A percentile compares a stretch with the other conserved stretches of the same genome.
Conservation (phyloP, 1,139 yeast genomes). For the Tardiomyces blankii region DNA sequence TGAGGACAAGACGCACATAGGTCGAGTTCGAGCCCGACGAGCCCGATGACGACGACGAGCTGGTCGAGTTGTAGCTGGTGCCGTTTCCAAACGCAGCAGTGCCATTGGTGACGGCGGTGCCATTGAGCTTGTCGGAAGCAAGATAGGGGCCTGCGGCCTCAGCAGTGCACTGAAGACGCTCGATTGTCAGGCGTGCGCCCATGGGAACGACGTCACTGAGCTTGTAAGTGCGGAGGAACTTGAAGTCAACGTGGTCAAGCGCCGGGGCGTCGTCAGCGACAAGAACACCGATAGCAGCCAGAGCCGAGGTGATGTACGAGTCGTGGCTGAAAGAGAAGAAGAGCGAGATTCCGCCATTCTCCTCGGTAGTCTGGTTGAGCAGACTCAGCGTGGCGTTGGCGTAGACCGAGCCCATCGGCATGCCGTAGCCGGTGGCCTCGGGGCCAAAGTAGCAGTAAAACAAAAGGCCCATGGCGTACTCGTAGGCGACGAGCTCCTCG, state of each 20-base stretch:
- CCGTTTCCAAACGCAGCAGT: neutral
- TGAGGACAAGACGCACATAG: conserved; percentile 40
- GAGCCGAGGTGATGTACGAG: conserved; percentile 38
- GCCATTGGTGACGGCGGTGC: conserved; percentile 2
- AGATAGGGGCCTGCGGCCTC: neutral
- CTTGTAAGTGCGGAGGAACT: conserved; percentile 33
- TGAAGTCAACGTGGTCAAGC: conserved; percentile 25
- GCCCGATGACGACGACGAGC: neutral
- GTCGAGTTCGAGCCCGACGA: neutral
- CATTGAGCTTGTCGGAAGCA: conserved; percentile 8
- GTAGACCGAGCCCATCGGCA: conserved; percentile 37
- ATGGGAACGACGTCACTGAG: conserved; percentile 41
- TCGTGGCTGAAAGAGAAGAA: conserved; percentile 47
- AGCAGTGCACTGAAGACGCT: conserved; percentile 32
- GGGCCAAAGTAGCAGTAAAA: conserved; percentile 42
- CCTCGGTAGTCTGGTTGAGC: conserved; percentile 29
- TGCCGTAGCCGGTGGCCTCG: conserved; percentile 33
- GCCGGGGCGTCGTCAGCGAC: conserved; percentile 24
- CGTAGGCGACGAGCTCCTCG: conserved; percentile 39
- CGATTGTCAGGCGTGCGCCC: conserved; percentile 45
- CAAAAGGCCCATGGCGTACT: conserved; percentile 35
- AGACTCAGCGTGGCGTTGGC: conserved; percentile 37
- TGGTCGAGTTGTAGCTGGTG: conserved; percentile 1
- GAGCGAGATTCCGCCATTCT: conserved; percentile 18
- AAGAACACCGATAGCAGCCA: conserved; percentile 40